Base-by-base conservation (phyloP, 164 flowering plant genomes). In the grape (Vitis vinifera) region DNA sequence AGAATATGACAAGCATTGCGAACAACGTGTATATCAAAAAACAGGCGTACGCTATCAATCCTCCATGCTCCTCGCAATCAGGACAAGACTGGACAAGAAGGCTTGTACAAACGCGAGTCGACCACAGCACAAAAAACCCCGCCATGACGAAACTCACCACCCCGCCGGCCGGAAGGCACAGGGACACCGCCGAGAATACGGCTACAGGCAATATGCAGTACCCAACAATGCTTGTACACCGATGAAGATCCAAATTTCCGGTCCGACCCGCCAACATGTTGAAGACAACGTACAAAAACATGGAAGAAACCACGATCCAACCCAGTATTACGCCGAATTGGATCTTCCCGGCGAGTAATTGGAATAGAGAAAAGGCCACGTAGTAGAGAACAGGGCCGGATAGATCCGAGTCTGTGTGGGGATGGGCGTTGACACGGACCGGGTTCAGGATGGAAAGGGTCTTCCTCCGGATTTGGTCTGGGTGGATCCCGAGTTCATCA, bases 311-410 rank as follows among this genome's bases (percentile, higher is more conserved):
- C 1, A 90, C 85, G 57, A 91, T 86, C 98, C 97, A 94, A 1
- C 98, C 98, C 57, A 94, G 73, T 13, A 94, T 86, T 27, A 91
- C 86, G 51, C 97, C 97, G 60, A 94, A 94, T 63, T 92, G 97
- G 48, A 94, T 74, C 79, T 94, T 92, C 17, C 99, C 97, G 14
- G 91, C 92, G 49, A 94, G 91, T 30, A 94, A 73, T 73, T 94
- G 97, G 71, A 94, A 94, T 15, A 92, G 71, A 10, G 94, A 92
- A 60, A 94, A 83, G 4, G 87, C 72, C 76, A 91, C 78, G 69
- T 89, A 76, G 68, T 85, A 88, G 51, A 90, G 49, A 69, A 92
- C 88, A 27, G 98, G 97, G 23, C 97, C 97, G 14, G 98, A 92
- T 10, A 94, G 81, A 68, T 94, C 97, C 2, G 96, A 85, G 69